phyloP scores from a whole-genome alignment of 306 rosid genomes.

The Pyrus pyrifolia region DNA sequence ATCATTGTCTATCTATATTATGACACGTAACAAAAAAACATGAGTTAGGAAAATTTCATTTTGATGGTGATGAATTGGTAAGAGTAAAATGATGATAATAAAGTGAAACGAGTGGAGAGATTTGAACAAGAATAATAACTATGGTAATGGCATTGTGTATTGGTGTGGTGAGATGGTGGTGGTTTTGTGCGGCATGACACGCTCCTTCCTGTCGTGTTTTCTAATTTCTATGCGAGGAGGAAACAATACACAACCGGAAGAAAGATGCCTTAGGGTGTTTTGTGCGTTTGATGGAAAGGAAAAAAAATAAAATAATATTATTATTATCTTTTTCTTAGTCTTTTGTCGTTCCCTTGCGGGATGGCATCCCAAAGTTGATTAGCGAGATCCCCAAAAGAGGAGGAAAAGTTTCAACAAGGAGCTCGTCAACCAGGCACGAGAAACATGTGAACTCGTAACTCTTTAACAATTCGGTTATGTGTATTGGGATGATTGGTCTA shows the following conservation, averaged over 20 bases:
- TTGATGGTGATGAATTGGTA: no score
- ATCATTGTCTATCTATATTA: no score
- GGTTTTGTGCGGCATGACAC: no score
- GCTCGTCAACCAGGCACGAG: background rate
- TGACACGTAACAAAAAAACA: background rate
- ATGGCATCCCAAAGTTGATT: no score
- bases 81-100: no score
- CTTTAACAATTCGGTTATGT: no score
- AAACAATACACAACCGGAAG: background rate
- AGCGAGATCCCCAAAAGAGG: no score
- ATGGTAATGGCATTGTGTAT: background rate
- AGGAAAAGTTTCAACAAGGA: no score
- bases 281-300: background rate
- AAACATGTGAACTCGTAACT: background rate
- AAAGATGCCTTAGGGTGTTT: background rate
- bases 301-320: fast-evolving
- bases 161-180: background rate
- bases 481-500: no score
- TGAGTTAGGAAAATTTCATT: no score
- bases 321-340: no score
- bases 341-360: no score
- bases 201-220: background rate
- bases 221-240: background rate
- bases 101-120: background rate
- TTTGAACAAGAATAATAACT: background rate